These are phyloP conservation scores for Trematosphaeria pertusa DNA, from an alignment of 2,329 filamentous ascomycete species.

Conservation along the genomic window DNA sequence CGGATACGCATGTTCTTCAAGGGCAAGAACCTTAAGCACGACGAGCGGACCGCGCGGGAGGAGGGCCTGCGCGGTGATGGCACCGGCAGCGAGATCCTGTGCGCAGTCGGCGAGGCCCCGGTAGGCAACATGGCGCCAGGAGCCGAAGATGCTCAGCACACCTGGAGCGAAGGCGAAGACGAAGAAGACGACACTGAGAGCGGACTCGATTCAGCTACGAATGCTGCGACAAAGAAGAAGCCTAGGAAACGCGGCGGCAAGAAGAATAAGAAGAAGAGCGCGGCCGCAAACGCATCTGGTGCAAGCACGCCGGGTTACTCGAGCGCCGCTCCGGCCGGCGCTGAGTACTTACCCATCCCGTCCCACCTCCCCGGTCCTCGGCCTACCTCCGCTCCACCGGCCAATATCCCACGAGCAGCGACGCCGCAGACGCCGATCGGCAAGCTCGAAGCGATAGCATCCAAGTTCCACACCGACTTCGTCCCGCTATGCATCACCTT, in stretches of 20 bases:
- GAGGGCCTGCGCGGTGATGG: slow-evolving; percentile 66
- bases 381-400: slow-evolving; percentile 43
- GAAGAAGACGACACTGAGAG: slow-evolving; percentile 48
- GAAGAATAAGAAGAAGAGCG: slow-evolving; percentile 56
- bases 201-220: slow-evolving; percentile 35
- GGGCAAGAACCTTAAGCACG: slow-evolving; percentile 72
- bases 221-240: slow-evolving; percentile 42
- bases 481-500: slow-evolving; percentile 71
- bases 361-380: slow-evolving; percentile 43
- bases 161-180: slow-evolving; percentile 44
- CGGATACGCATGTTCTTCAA: slow-evolving; percentile 76
- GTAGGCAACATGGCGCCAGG: slow-evolving; percentile 49
- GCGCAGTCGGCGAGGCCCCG: slow-evolving; percentile 62
- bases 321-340: slow-evolving; percentile 33
- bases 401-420: slow-evolving; percentile 42
- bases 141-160: slow-evolving; percentile 39
- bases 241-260: slow-evolving; percentile 44
- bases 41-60: slow-evolving; percentile 61
- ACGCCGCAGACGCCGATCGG: slow-evolving; percentile 51
- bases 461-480: slow-evolving; percentile 69
- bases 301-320: slow-evolving; percentile 52
- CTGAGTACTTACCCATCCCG: slow-evolving; percentile 48
- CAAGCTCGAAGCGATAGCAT: slow-evolving; percentile 71
- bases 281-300: slow-evolving; percentile 49
- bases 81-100: slow-evolving; percentile 65